phyloP scores from a whole-genome alignment of 2,329 filamentous ascomycete species.

The Fusarium oxysporum region DNA sequence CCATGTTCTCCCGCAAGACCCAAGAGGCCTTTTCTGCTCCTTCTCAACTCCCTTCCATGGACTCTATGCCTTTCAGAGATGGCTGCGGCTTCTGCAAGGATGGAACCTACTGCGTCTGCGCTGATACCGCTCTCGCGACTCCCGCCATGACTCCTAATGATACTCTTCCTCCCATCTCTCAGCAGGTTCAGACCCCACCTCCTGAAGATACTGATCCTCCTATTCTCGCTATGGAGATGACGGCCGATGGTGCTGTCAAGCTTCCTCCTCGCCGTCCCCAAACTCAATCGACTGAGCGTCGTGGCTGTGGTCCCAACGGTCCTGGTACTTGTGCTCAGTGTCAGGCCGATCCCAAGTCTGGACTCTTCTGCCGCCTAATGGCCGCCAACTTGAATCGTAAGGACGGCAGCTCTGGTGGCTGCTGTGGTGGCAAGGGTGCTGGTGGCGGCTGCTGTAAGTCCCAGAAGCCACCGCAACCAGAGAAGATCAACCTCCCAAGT shows the following conservation, averaged over 20 bases:
- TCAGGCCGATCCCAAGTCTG: conserved; percentile 80
- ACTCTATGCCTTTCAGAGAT: conserved; percentile 66
- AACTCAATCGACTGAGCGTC: conserved; percentile 44
- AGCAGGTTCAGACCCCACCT: conserved; percentile 68
- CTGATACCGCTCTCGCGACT: conserved; percentile 65
- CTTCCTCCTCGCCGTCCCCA: conserved; percentile 61
- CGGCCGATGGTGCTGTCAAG: conserved; percentile 70
- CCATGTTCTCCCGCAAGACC: conserved; percentile 67
- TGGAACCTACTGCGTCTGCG: conserved; percentile 84
- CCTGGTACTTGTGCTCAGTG: conserved; percentile 86
- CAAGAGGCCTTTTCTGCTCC: conserved; percentile 43
- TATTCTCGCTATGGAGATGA: conserved; percentile 68
- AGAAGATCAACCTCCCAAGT: conserved; percentile 52
- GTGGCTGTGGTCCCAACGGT: conserved; percentile 72
- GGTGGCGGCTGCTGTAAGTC: conserved; percentile 74
- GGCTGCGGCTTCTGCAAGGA: conserved; percentile 86
- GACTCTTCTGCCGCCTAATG: conserved; percentile 84
- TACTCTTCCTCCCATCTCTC: conserved; percentile 55
- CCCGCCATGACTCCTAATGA: conserved; percentile 56
- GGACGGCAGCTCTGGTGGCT: conserved; percentile 59
- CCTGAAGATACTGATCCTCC: conserved; percentile 69
- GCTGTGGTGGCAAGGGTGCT: conserved; percentile 71
- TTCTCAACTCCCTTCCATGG: conserved; percentile 53
- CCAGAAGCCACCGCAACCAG: conserved; percentile 43
- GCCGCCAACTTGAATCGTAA: conserved; percentile 71